Evolutionary conservation across 306 rosid genomes (phyloP).

Genomic region (Nissolia schottii): DNA sequence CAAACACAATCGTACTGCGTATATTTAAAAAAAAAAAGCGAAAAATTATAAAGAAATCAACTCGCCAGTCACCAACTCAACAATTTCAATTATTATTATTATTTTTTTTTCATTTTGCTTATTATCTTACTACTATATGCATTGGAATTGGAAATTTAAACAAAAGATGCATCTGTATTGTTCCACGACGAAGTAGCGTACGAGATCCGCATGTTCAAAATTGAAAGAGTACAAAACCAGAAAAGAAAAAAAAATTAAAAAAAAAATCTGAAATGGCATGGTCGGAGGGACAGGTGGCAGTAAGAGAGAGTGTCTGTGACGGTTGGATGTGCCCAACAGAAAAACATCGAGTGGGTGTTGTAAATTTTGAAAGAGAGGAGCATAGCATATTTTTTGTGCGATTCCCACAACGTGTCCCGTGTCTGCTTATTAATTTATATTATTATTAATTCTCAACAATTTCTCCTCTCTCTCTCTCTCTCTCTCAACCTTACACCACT

Average conservation of each 20-base stretch:
- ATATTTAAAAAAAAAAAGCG: no score
- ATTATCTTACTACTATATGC: no score
- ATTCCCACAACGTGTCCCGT: constrained; percentile 33
- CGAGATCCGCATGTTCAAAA: not conserved
- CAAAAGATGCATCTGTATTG: not conserved
- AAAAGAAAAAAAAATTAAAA: not conserved
- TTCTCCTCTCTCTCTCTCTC: not conserved
- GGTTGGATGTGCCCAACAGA: constrained; percentile 11
- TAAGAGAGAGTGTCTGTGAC: constrained; percentile 20
- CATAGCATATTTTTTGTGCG: not conserved
- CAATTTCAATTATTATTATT: no score
- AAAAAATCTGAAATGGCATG: not conserved
- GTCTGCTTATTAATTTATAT: not conserved
- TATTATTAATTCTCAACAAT: no score
- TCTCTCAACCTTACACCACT: constrained; percentile 12
- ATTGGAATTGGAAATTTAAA: no score
- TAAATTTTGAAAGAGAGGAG: not conserved
- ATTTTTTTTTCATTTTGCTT: no score
- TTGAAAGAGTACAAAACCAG: not conserved
- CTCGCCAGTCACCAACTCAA: no score
- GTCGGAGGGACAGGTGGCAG: constrained; percentile 24
- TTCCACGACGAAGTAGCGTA: not conserved
- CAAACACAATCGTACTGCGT: not conserved
- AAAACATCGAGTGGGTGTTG: not conserved
- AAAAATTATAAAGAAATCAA: no score